Evolutionary conservation across 2,329 filamentous ascomycete species (phyloP).

Genomic region (Pezicula carpinea): DNA sequence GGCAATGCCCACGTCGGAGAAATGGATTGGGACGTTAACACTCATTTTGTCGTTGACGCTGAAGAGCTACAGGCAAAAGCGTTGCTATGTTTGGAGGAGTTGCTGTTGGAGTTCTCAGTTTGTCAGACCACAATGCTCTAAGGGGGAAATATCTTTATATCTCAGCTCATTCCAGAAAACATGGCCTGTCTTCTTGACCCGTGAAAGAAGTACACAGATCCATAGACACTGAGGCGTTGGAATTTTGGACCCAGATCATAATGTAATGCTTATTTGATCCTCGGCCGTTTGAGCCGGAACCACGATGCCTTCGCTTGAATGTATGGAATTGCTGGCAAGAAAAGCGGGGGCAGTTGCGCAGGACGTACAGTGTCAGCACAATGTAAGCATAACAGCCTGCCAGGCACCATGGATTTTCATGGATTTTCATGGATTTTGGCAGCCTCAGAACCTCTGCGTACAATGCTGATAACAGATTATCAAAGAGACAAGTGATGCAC

Average conservation of each 20-base stretch:
- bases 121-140: neutral
- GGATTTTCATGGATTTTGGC: neutral
- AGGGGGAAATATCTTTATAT: neutral
- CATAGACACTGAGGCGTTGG: neutral
- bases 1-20: neutral
- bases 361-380: neutral
- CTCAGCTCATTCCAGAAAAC: neutral
- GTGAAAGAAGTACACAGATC: neutral
- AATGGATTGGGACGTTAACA: neutral
- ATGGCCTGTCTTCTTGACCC: neutral
- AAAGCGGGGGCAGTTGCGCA: neutral
- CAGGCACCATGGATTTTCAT: neutral
- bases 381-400: neutral
- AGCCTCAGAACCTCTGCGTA: neutral
- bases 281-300: too few species aligned
- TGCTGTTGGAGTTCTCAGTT: neutral
- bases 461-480: neutral
- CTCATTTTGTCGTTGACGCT: neutral
- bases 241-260: neutral
- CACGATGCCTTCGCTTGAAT: too few species aligned
- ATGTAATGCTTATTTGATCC: neutral
- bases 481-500: too few species aligned
- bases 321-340: neutral
- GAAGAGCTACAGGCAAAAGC: too few species aligned
- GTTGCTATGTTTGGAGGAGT: neutral